Evolutionary conservation across 2,329 filamentous ascomycete species (phyloP).

Genomic region (Ophiostoma sp.): DNA sequence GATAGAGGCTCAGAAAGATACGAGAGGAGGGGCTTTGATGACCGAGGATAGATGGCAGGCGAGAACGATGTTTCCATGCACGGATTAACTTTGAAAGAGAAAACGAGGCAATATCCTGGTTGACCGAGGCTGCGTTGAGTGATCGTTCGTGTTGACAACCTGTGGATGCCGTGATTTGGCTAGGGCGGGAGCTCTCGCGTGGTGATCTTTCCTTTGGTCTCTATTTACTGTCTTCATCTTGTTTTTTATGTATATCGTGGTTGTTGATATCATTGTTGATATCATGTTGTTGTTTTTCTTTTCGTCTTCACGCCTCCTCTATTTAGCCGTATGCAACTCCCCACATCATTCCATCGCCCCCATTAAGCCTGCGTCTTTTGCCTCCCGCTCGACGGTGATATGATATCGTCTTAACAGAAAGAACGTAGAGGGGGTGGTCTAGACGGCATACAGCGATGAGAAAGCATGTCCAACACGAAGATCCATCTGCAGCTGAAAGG

Average conservation of each 20-base stretch:
- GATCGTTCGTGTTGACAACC: constrained; percentile 6
- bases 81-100: neutral
- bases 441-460: neutral
- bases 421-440: neutral
- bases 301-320: neutral
- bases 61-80: neutral
- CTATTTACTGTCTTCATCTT: neutral
- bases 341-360: neutral
- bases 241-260: too few species aligned
- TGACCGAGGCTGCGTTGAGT: neutral
- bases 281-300: neutral
- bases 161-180: neutral
- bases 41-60: neutral
- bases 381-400: neutral
- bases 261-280: neutral
- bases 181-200: neutral
- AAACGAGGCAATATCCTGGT: neutral
- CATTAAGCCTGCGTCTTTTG: neutral
- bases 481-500: neutral
- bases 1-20: neutral
- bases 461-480: constrained; percentile 10
- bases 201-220: neutral
- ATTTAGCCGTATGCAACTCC: constrained; percentile 12
- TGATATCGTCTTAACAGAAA: neutral
- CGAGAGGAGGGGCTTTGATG: neutral